Base-by-base conservation (phyloP, 371 early-diverging fungal species). In the Dinochytrium kinnereticum region DNA sequence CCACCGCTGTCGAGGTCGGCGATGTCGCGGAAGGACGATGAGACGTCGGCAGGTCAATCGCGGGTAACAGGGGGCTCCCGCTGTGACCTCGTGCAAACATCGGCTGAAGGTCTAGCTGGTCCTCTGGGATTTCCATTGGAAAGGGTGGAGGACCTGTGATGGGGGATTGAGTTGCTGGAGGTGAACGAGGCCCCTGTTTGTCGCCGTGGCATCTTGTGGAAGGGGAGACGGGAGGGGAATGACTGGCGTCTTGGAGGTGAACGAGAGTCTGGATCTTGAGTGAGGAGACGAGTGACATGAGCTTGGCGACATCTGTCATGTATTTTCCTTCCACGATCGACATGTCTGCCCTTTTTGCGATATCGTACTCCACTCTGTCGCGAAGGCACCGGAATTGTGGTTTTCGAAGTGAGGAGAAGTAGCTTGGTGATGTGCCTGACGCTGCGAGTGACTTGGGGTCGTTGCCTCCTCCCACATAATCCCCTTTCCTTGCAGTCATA, bases 41-140 rank as follows among this genome's bases (percentile, higher is more conserved):
- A n/a, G n/a, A n/a, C n/a, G n/a, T n/a, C n/a, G n/a, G n/a, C n/a
- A n/a, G n/a, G n/a, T n/a, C n/a, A n/a, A n/a, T 44, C 44, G 44
- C 44, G 44, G n/a, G 44, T 44, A 44, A 13, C 44, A 44, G 19
- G 7, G 19, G 55, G 5, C 55, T 13, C n/a, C 26, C 10, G 55
- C 34, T 34, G 61, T 34, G 34, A 7, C 7, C 44, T 7, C 44
- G 31, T 28, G 34, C 13, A 3, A 34, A 21, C 61, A 37, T 3
- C n/a, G n/a, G n/a, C n/a, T n/a, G n/a, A n/a, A n/a, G n/a, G n/a
- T n/a, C n/a, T n/a, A n/a, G n/a, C n/a, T n/a, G n/a, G 28, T 34
- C 61, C 7, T 61, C 61, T 10, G 61, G 61, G 7, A 61, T 61
- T 24, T 61, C 61, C 61, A 61, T 61, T 17, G 61, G 61, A 37